Evolutionary conservation across 208 protist genomes (phyloP), one percentile per base, ranked within the genome.

Genomic region (Sergeia podlipaevii): DNA sequence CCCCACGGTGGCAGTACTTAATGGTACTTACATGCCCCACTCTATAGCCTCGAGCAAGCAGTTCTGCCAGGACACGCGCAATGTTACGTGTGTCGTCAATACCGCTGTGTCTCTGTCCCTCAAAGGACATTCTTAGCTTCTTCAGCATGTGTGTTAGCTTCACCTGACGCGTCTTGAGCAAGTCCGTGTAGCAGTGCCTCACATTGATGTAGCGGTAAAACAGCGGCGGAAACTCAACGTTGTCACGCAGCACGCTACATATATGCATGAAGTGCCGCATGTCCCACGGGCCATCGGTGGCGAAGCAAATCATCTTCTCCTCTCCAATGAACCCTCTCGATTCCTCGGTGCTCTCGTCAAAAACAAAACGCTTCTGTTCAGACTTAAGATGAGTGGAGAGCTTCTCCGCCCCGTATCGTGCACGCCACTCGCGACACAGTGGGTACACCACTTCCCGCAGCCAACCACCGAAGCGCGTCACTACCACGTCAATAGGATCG

Each of bases 31-130:
- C 76, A 52, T 83, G 81, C 30, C 78, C 66, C 21, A 89, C 63
- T 0, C 75, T 57, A 65, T 86, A 89, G 17, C 89, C 89, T 0
- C 83, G 79, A 17, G 74, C 59, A 43, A 95, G 61, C 2, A 95
- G 72, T 64, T 90, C 81, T 1, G 82, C 76, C 30, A 93, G 65
- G 24, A 96, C 77, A 3, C 89, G 78, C 4, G 80, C 76, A 49
- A 97, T 97, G 68, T 97, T 97, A 41, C 80, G 75, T 8, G 89
- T 72, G 65, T 97, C 92, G 57, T 87, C 86, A 48, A 92, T 88
- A 15, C 92, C 92, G 63, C 86, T 94, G 70, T 97, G 92, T 10
- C 68, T 69, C 24, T 78, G 79, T 8, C 92, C 92, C 30, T 81
- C 73, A 47, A 96, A 96, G 2, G 27, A 45, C 71, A 95, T 76